phyloP scores from a whole-genome alignment of 345 rosid species.

The Nasturtium officinale region DNA sequence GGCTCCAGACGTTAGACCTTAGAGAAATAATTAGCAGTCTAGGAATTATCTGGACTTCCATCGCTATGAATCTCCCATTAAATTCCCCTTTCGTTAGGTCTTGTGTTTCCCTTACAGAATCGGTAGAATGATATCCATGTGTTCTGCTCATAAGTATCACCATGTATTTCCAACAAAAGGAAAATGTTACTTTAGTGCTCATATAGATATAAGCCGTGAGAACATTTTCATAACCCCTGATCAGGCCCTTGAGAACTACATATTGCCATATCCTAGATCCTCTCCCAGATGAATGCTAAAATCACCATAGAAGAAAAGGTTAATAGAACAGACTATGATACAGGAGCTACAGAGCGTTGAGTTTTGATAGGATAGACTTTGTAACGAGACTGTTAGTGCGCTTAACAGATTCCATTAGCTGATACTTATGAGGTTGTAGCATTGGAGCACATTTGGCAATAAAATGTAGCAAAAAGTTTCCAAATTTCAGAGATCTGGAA shows the following conservation, averaged over 20 bases:
- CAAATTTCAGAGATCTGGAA: slow-evolving; percentile 65
- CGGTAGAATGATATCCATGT: background rate
- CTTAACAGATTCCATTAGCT: slow-evolving; percentile 56
- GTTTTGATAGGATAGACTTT: slow-evolving; percentile 62
- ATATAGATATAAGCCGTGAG: background rate
- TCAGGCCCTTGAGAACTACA: slow-evolving; percentile 4
- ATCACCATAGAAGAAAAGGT: background rate
- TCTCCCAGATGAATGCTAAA: background rate
- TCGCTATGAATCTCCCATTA: background rate
- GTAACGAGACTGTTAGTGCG: slow-evolving; percentile 67
- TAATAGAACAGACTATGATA: background rate
- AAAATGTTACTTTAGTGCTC: background rate
- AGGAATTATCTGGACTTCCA: background rate
- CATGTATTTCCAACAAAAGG: slow-evolving; percentile 6
- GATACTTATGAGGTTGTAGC: slow-evolving; percentile 55
- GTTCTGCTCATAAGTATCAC: background rate
- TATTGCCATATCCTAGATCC: background rate
- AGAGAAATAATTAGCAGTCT: background rate
- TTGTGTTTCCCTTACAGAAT: background rate
- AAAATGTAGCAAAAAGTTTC: slow-evolving; percentile 67
- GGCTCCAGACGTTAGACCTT: background rate
- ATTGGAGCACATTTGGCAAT: slow-evolving; percentile 53
- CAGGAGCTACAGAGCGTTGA: slow-evolving; percentile 52
- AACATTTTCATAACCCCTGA: background rate
- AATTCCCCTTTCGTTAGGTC: background rate